phyloP scores from a whole-genome alignment of 148 eudicot species.

The Persicaria tinctoria region DNA sequence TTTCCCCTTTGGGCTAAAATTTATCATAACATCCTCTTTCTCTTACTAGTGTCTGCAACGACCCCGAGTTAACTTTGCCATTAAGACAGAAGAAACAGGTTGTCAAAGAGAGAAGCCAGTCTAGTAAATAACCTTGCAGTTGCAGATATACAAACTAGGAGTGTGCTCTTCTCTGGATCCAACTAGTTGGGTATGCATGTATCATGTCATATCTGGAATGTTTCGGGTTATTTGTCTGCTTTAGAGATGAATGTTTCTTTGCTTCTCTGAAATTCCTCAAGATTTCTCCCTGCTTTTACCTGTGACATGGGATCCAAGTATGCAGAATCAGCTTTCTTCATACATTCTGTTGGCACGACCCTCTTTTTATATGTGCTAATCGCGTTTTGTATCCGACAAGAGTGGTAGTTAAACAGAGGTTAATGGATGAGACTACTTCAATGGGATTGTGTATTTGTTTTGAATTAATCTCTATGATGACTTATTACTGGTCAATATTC shows the following conservation, averaged over 20 bases:
- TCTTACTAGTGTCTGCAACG: constrained; percentile 38
- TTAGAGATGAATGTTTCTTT: not conserved
- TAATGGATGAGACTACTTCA: not conserved
- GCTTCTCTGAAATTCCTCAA: not conserved
- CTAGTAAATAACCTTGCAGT: not conserved
- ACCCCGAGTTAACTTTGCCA: constrained; percentile 50
- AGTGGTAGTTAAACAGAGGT: not conserved
- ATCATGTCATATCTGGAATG: not conserved
- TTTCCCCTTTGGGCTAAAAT: not conserved
- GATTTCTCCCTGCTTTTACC: not conserved
- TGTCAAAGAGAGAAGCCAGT: constrained; percentile 5
- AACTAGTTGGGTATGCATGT: not conserved
- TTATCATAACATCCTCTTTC: not conserved
- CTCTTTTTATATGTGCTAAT: not conserved
- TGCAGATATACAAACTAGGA: not conserved
- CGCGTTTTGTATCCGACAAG: not conserved
- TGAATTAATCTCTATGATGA: not conserved
- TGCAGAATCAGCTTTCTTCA: not conserved
- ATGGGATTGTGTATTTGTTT: not conserved
- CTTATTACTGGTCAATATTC: not conserved
- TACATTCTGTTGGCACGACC: not conserved
- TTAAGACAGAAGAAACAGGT: constrained; percentile 21
- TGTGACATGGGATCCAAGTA: not conserved
- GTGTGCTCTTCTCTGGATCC: not conserved
- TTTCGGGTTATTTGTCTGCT: not conserved